Evolutionary conservation across 306 rosid species (phyloP), one percentile per base, ranked within the genome.

Genomic region (Oxytropis ochrocephala): DNA sequence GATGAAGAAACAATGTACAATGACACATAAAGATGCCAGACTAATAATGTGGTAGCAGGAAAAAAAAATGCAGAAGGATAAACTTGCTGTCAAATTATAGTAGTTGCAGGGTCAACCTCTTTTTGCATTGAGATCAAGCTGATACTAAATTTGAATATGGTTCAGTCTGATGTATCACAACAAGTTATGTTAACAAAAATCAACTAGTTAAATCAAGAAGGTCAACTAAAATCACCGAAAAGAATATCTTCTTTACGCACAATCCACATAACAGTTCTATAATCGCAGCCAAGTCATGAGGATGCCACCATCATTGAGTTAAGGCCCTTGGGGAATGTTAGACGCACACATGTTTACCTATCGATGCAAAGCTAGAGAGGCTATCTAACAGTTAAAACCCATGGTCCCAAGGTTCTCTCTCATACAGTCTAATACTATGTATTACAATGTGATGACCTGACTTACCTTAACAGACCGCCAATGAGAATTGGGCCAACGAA

Each of bases 391-490:
- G 35, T 12, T 19, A 49, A 38, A 75, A 13, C 29, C 14, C 27
- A 0, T 8, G 19, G 6, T 17, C 46, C 44, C 36, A 48, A 41
- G 57, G 54, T 30, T 67, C 53, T 7, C 8, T 3, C n/a, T 52
- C 70, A 14, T 17, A 43, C 5, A 49, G 77, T 21, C 51, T 10
- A 18, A 19, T n/a, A n/a, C n/a, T 17, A 51, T 29, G 48, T 17
- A 50, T 57, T 24, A 62, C 16, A 30, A 0, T 19, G 46, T 48
- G 13, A 29, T 24, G n/a, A 13, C 29, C 70, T 67, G 33, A 41
- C 18, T 63, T 73, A 88, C 97, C 97, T 91, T 88, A 60, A 91
- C 91, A 60, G 97, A 91, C 41, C 95, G 84, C 97, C 97, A 91
- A 78, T 91, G 87, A 67, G 97, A 91, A 77, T 81, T 91, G 18